Evolutionary conservation across 2,329 filamentous ascomycete genomes (phyloP).

Genomic region (Ceratocystis albifundus): DNA sequence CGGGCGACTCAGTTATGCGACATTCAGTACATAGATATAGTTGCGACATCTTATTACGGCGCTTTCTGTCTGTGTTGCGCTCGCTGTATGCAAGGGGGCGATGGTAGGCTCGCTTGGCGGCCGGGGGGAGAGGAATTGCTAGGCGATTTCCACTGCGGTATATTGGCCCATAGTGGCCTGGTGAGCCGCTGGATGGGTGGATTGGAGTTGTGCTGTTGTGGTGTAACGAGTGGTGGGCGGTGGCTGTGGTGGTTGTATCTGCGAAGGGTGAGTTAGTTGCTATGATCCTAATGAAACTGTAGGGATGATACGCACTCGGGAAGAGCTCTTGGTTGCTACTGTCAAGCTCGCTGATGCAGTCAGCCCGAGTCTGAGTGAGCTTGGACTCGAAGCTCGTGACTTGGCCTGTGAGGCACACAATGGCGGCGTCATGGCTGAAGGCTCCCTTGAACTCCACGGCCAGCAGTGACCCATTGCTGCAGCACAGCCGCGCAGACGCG

Average conservation of each 20-base stretch:
- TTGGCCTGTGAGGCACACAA: neutral
- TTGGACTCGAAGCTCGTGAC: neutral
- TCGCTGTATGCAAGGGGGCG: neutral
- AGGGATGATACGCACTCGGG: neutral
- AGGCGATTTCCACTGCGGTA: neutral
- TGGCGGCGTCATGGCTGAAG: neutral
- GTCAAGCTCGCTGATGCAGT: too few relatives aligned
- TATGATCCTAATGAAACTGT: neutral
- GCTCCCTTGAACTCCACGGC: constrained; percentile 80
- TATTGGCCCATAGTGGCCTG: neutral
- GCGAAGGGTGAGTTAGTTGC: neutral
- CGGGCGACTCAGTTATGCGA: constrained; percentile 84
- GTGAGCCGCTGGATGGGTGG: neutral
- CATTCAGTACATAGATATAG: constrained; percentile 96
- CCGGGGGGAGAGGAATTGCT: neutral
- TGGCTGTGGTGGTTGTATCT: neutral
- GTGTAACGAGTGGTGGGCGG: neutral
- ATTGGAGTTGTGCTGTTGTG: neutral
- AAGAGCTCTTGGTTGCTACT: neutral
- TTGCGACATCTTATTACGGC: constrained; percentile 77
- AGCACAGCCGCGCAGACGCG: constrained; percentile 77
- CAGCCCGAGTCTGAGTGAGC: neutral
- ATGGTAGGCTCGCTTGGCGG: neutral
- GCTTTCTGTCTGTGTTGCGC: constrained; percentile 64
- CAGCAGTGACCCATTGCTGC: constrained; percentile 56